Base-by-base conservation (phyloP, 352 stramenopile genomes). In the Phytophthora litchii region DNA sequence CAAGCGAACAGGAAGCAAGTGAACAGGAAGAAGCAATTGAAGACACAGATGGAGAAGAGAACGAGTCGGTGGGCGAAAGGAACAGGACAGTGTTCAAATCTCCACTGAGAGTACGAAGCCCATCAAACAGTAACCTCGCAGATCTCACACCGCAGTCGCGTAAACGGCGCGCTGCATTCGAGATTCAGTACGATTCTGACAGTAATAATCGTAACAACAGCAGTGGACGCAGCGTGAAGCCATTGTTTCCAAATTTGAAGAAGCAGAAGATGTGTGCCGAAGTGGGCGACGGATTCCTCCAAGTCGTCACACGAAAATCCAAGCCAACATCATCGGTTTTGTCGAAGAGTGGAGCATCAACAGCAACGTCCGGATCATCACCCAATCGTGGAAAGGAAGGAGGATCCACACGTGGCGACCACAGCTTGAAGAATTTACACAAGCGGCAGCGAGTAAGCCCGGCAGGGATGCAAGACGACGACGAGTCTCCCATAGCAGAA, bases 211-310 rank as follows among this genome's bases (percentile, higher is more conserved):
- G 51, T 29, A 64, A 27, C 27, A 65, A 42, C 45, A 60, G 11
- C 37, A 59, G 14, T 16, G 54, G 54, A 36, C 58, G 52, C 19
- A 64, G 50, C 25, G 48, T 69, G 2, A 67, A 78, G 46, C 66
- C 70, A 12, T 40, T 83, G 36, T 83, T 80, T 40, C 63, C 71
- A 21, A 83, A 54, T 46, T 40, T 71, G 3, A 86, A 86, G 59
- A 86, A 86, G 53, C 77, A 83, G 40, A 86, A 86, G 50, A 12
- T 79, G 7, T 72, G 69, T 40, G 53, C 72, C 5, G 63, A 82
- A 32, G 72, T 77, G 14, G 67, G 62, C 8, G 74, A 80, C 49
- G 59, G 54, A 6, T 76, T 72, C 27, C 38, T 83, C 4, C 35
- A 75, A 31, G 62, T 80, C 16, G 63, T 82, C 9, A 73, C 73